Conservation (phyloP, 768 basidiomycete genomes). For the Asterophora parasitica region DNA sequence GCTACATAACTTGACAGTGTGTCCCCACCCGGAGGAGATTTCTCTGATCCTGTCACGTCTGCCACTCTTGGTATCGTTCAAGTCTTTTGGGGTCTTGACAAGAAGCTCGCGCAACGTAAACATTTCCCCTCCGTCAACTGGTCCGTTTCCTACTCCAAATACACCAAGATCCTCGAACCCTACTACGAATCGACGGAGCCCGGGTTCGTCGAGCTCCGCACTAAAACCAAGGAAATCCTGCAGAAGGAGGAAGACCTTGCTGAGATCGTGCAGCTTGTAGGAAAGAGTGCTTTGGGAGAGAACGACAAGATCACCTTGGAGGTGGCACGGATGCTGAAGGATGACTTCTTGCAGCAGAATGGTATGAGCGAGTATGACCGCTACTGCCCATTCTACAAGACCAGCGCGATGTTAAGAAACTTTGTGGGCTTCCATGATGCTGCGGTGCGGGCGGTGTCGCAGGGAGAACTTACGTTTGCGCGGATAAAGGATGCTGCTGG, state of each 20-base stretch:
- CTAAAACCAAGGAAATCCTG: slow-evolving; percentile 91
- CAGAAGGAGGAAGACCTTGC: slow-evolving; percentile 99
- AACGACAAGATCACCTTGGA: slow-evolving; percentile 98
- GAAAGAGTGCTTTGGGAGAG: slow-evolving; percentile 96
- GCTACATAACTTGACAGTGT: slow-evolving; percentile 51
- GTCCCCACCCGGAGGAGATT: slow-evolving; percentile 98
- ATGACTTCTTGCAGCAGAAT: slow-evolving; percentile 96
- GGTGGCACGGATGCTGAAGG: slow-evolving; percentile 95
- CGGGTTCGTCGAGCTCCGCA: slow-evolving; percentile 93
- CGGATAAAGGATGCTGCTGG: slow-evolving; percentile 82
- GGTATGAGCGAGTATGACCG: slow-evolving; percentile 98
- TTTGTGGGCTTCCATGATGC: slow-evolving; percentile 91
- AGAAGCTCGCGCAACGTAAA: slow-evolving; percentile 97
- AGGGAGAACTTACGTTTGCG: slow-evolving; percentile 78
- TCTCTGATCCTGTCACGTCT: slow-evolving; percentile 97
- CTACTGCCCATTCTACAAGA: slow-evolving; percentile 99
- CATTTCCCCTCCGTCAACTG: slow-evolving; percentile 99
- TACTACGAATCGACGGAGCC: slow-evolving; percentile 89
- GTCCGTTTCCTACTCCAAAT: slow-evolving; percentile 99
- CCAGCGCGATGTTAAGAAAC: slow-evolving; percentile 90
- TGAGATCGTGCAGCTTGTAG: slow-evolving; percentile 99
- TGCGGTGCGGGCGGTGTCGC: slow-evolving; percentile 81
- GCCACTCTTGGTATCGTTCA: slow-evolving; percentile 98
- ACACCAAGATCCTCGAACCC: slow-evolving; percentile 88
- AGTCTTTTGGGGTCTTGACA: slow-evolving; percentile 99